Evolutionary conservation across 1,284 basidiomycete genomes (phyloP).

Genomic region (Neonothopanus nambi): DNA sequence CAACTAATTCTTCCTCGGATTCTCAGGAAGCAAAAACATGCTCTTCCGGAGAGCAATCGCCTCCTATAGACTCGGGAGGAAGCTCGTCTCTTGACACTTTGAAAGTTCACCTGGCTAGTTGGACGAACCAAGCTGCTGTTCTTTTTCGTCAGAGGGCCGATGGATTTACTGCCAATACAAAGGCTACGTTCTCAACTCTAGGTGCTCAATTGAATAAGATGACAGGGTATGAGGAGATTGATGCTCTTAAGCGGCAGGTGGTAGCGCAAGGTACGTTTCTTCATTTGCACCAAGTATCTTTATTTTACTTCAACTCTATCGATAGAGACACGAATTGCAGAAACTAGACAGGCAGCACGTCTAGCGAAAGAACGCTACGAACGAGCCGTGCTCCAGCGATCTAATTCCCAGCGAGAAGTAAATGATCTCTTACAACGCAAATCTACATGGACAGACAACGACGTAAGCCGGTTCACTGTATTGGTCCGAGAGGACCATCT

Average conservation of each 20-base stretch:
- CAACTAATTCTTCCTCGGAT: constrained; percentile 1
- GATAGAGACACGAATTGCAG: constrained; percentile 66
- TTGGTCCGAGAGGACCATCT: constrained; percentile 87
- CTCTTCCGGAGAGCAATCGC: background rate
- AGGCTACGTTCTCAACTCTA: constrained; percentile 65
- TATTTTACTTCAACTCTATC: no score
- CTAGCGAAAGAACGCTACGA: constrained; percentile 77
- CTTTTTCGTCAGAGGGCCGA: constrained; percentile 55
- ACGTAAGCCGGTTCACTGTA: constrained; percentile 81
- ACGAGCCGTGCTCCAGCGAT: constrained; percentile 70
- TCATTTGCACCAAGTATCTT: no score
- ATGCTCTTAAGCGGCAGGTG: constrained; percentile 78
- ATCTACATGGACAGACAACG: constrained; percentile 80
- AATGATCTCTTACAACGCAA: constrained; percentile 92
- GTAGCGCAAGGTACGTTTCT: constrained; percentile 70
- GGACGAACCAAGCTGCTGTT: constrained; percentile 49
- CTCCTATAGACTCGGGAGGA: background rate
- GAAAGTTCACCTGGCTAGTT: constrained; percentile 47
- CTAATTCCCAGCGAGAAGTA: constrained; percentile 83
- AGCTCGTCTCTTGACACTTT: constrained; percentile 23
- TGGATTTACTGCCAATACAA: constrained; percentile 54
- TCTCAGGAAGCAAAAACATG: background rate
- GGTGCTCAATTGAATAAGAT: constrained; percentile 81
- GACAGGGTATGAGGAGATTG: constrained; percentile 91
- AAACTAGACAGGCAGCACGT: constrained; percentile 58